Percentiles rank a stretch among this genome's conserved stretches.
Conservation (phyloP, 345 rosid species). For the Sonneratia alba region DNA sequence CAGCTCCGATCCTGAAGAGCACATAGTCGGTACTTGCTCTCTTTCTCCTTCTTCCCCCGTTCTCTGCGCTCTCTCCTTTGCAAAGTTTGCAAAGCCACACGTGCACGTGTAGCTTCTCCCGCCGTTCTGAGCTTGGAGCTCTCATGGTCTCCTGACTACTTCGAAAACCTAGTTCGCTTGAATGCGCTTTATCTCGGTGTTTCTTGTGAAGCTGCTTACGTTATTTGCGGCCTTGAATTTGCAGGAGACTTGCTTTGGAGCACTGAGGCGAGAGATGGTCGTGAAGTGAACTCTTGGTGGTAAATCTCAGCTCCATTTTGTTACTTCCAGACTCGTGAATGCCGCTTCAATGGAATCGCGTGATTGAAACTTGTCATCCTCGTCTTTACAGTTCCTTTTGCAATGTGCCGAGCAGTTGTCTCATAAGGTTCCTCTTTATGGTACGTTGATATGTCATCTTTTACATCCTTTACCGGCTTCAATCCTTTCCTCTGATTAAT, state of each 20-base stretch:
- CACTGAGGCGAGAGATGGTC: conserved; percentile 78
- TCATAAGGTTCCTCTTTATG: conserved; percentile 85
- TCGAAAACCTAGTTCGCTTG: not conserved
- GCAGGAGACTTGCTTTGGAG: conserved; percentile 82
- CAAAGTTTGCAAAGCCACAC: not conserved
- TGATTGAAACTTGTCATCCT: not conserved
- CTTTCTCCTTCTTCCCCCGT: not conserved
- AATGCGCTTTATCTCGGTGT: not conserved
- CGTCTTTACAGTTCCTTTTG: conserved; percentile 55
- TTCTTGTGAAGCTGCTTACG: not conserved
- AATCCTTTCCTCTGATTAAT: not conserved
- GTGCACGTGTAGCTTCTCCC: not conserved
- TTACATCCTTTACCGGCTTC: not conserved
- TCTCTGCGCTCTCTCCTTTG: not conserved
- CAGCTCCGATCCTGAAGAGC: conserved; percentile 70
- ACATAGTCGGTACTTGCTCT: conserved; percentile 43
- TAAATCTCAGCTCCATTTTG: conserved; percentile 13
- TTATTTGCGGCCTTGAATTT: conserved; percentile 9
- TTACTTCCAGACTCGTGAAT: not conserved
- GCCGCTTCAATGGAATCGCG: not conserved
- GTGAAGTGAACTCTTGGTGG: conserved; percentile 42
- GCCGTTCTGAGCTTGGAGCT: not conserved
- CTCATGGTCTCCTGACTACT: not conserved
- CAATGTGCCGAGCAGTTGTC: conserved; percentile 87
- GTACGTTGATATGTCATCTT: conserved; percentile 60